Base-by-base conservation (phyloP, 2,329 filamentous ascomycete genomes). In the Colletotrichum somersetense region DNA sequence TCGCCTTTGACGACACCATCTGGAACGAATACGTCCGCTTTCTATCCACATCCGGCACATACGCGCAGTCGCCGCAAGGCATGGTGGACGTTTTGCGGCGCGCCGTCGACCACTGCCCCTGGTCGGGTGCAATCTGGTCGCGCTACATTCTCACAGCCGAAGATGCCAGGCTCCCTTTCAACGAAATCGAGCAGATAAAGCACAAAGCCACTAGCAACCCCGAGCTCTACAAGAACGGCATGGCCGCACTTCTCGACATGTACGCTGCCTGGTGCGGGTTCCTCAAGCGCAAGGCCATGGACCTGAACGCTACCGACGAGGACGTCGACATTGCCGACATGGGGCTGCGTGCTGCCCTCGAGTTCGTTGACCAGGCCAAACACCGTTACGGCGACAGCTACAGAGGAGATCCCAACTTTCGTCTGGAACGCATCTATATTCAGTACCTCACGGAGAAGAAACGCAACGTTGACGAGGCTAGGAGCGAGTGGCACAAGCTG, bases 191-290 rank as follows among this genome's bases (percentile, higher is more conserved):
- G 77, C 88, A 91, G 52, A 95, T 98, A 80, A 99, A 99, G 82
- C 94, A 98, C 80, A 91, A 91, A 55, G 96, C 96, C 8, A 98
- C 95, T 0, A 94, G 92, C 78, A 94, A 94, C 33, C 92, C 94
- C 11, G 87, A 97, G 53, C 86, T 98, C 6, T 95, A 97, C 79
- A 91, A 93, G 74, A 91, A 94, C 73, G 95, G 95, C 33, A 92
- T 98, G 87, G 91, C 94, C 62, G 93, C 95, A 75, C 91, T 98
- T 42, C 89, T 98, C 71, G 94, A 97, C 77, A 94, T 98, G 78
- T 95, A 98, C 78, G 91, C 94, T 65, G 92, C 95, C 0, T 99
- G 96, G 96, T 98, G 96, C 78, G 95, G 94, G 62, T 98, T 96
- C 76, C 87, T 99, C 26, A 94, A 96, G 75, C 92, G 96, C 33